These are phyloP conservation scores for Passiflora organensis DNA, from an alignment of 345 rosid species.

Conservation along the genomic window DNA sequence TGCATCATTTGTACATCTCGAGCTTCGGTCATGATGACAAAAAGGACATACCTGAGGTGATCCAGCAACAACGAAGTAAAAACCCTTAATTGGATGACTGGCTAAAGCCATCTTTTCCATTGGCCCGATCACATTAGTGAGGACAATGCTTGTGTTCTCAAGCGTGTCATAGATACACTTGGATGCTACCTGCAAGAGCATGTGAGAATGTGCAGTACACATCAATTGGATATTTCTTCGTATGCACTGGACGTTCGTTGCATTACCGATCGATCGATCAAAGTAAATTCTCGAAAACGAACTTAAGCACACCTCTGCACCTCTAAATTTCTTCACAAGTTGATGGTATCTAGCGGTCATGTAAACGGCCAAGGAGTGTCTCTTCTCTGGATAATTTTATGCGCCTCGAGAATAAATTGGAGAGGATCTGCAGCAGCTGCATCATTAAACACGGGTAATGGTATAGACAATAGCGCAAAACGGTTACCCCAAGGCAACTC, in stretches of 20 bases:
- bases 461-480: slow-evolving; percentile 30
- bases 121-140: slow-evolving; percentile 42
- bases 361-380: slow-evolving; percentile 21
- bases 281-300: neutral
- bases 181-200: slow-evolving; percentile 20
- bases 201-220: neutral
- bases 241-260: neutral
- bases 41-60: slow-evolving; percentile 33
- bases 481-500: slow-evolving; percentile 44
- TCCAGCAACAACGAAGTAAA: slow-evolving; percentile 34
- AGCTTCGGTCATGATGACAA: neutral
- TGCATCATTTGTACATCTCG: too few relatives aligned
- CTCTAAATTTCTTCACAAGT: slow-evolving; percentile 20
- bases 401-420: slow-evolving; percentile 29
- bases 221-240: neutral
- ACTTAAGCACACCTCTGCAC: slow-evolving; percentile 30
- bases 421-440: slow-evolving; percentile 22
- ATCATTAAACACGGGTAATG: slow-evolving; percentile 16
- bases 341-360: slow-evolving; percentile 28
- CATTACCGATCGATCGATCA: too few relatives aligned
- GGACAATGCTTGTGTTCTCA: slow-evolving; percentile 35
- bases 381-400: slow-evolving; percentile 21
- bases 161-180: slow-evolving; percentile 26
- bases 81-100: slow-evolving; percentile 36
- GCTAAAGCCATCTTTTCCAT: slow-evolving; percentile 32